Base-by-base conservation (phyloP, 1,139 yeast species). In the Pichia sp. region DNA sequence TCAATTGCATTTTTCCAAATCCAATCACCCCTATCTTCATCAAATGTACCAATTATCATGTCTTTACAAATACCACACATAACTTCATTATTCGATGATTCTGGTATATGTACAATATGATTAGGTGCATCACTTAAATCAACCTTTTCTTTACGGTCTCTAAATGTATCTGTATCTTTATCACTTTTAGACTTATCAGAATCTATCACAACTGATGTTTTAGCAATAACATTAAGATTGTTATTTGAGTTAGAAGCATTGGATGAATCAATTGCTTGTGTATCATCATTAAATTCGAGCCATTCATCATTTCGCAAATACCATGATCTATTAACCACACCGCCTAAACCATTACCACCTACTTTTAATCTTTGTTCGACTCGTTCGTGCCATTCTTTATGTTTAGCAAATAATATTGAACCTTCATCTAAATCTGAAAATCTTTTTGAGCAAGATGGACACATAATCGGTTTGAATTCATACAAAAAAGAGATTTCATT, bases 351-450 rank as follows among this genome's bases (percentile, higher is more conserved):
- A 51, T 67, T 71, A 25, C 66, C 63, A 39, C 76, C 83, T 44
- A 68, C 68, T 43, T 85, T 78, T 45, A 85, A 70, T 59, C 86
- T 83, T 61, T 85, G 86, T 65, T 88, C 90, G 47, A 88, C 85
- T 60, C 97, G 78, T 70, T 89, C 89, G 70, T 92, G 98, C 97
- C 97, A 92, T 67, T 92, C 98, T 58, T 88, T 70, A 66, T 92
- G 98, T 9, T 73, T 72, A 52, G 84, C 74, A 50, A 76, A 73
- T 42, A 63, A 66, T 23, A 66, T 68, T 18, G 74, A 71, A 3
- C 94, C 95, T 46, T 74, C 77, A 1, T 68, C 70, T 40, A 82
- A 78, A 45, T 77, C 76, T 8, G 79, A 73, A 63, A 90, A 94
- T 53, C 99, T 71, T 62, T 86, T 87, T 30, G 97, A 95, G 68